These are phyloP conservation scores for Fusarium nygamai DNA, from an alignment of 2,329 filamentous ascomycete species.

Conservation along the genomic window DNA sequence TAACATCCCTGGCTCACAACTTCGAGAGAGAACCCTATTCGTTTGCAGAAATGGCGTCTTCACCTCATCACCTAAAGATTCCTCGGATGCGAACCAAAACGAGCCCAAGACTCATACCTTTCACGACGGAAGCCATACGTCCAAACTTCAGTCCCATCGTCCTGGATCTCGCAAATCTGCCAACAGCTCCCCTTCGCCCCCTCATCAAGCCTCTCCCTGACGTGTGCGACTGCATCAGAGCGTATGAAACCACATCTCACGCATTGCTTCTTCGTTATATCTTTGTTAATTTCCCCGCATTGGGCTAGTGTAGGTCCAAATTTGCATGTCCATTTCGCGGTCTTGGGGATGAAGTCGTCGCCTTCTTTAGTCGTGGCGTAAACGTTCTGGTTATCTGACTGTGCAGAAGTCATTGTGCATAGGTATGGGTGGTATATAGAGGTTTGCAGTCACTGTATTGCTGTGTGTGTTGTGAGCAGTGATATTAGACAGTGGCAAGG, in stretches of 20 bases:
- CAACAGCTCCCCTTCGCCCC: neutral
- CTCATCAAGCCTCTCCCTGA: neutral
- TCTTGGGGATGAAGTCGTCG: neutral
- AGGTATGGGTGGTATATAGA: neutral
- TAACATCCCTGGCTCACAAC: neutral
- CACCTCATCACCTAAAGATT: accelerated
- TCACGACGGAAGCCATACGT: neutral
- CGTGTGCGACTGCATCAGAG: neutral
- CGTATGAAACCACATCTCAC: accelerated
- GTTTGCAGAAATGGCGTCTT: neutral
- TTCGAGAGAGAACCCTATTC: neutral
- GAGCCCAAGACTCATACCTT: neutral
- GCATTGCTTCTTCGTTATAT: neutral
- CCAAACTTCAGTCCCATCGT: neutral
- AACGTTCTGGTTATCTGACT: accelerated
- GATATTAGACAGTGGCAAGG: too few relatives aligned
- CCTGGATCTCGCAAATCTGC: neutral
- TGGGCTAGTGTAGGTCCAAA: neutral
- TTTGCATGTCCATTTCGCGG: neutral
- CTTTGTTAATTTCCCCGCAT: neutral
- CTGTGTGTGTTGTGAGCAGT: neutral
- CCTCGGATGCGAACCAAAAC: neutral
- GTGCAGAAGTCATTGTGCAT: accelerated
- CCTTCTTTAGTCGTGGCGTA: neutral
- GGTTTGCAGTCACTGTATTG: neutral